Base-by-base conservation (phyloP, 306 rosid genomes). In the Dryas octopetala region DNA sequence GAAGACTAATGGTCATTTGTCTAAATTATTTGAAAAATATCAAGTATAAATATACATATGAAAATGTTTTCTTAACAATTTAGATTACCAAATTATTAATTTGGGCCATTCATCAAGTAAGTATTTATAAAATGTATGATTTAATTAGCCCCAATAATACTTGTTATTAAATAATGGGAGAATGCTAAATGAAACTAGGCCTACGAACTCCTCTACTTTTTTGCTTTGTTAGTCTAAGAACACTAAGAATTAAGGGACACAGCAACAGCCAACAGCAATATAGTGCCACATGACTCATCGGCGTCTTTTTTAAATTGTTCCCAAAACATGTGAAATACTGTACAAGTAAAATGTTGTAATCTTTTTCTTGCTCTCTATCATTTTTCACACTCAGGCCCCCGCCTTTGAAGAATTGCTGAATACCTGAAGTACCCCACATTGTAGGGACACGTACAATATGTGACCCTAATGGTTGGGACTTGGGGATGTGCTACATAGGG, bases 271-370 rank as follows among this genome's bases (percentile, higher is more conserved):
- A 67, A n/a, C 26, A 62, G 52, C 57, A 7, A 17, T 6, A 15
- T 74, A 61, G 79, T 80, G 76, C 72, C 26, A 11, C 70, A 69
- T 74, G 83, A 80, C 43, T 80, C 76, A 52, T 11, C 2, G 2
- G 1, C 67, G 44, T 41, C 70, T 32, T n/a, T 72, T 44, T 67
- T 11, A 26, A 61, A 50, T 43, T 28, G 69, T 67, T 45, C 45
- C 19, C 9, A 14, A 13, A 52, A 53, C 76, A 80, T 63, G 65
- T 79, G 70, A 62, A 65, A 23, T 2, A 51, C 40, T 2, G 47
- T 38, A 41, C 23, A 44, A 51, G 16, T 17, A 10, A 40, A 17
- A 12, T 8, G 59, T 40, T 32, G 8, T 17, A 3, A 23, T 45
- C 47, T 57, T 68, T 12, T 13, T 45, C 38, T 32, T 32, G 38